Percentiles rank a stretch among this genome's conserved stretches.
Evolutionary conservation across 2,329 filamentous ascomycete species (phyloP).

Genomic region (Aaosphaeria pasadenensis): DNA sequence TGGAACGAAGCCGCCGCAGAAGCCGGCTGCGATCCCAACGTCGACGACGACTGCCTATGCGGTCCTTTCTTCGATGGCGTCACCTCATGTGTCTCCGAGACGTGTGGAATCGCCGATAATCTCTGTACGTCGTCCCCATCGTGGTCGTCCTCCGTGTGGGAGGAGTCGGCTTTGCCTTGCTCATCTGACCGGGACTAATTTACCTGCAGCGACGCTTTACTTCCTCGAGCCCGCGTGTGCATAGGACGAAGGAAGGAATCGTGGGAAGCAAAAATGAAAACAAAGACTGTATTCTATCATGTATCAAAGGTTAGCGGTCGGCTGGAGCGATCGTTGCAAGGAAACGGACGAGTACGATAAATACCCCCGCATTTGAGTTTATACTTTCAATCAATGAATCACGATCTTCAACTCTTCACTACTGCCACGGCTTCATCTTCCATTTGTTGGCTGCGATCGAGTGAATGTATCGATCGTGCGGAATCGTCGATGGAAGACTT

Average conservation of each 20-base stretch:
- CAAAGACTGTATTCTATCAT: not conserved
- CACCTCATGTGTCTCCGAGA: constrained; percentile 22
- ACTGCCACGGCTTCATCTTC: no score
- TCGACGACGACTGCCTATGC: constrained; percentile 28
- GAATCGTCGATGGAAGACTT: no score
- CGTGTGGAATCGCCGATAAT: constrained; percentile 29
- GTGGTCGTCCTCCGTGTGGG: no score
- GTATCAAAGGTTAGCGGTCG: not conserved
- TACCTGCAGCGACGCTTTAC: not conserved
- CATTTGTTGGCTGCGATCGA: no score
- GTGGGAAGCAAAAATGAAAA: not conserved
- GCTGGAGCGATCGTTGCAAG: not conserved
- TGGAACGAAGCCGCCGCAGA: constrained; percentile 29
- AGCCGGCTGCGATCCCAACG: constrained; percentile 28
- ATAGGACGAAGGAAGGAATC: not conserved
- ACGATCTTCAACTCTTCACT: no score
- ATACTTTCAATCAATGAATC: no score
- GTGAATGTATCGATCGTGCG: no score
- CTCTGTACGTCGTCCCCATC: constrained; percentile 18
- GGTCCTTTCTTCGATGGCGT: constrained; percentile 32
- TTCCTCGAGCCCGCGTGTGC: not conserved
- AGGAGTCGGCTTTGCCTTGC: no score
- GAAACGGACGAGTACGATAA: no score
- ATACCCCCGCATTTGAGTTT: no score
- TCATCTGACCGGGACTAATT: not conserved